These are phyloP conservation scores for Ambrosia hybrid DNA, from an alignment of 140 eudicot genomes.

Conservation along the genomic window DNA sequence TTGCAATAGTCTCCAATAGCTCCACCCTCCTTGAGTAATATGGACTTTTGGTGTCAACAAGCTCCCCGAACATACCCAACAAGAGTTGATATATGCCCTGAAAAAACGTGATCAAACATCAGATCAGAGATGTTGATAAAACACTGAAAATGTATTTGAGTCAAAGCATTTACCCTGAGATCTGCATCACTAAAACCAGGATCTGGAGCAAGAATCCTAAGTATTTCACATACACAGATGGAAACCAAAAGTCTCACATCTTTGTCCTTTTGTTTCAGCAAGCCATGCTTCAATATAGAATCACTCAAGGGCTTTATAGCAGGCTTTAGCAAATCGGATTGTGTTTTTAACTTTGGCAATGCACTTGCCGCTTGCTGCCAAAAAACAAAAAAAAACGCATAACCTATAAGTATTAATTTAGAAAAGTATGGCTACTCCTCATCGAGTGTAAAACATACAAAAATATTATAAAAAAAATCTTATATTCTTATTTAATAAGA, in stretches of 20 bases:
- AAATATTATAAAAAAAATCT: not conserved
- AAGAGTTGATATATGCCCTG: constrained; percentile 84
- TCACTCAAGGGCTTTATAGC: constrained; percentile 73
- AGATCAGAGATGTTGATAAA: constrained; percentile 18
- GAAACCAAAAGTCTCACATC: constrained; percentile 82
- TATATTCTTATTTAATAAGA: not conserved
- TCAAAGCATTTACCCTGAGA: constrained; percentile 56
- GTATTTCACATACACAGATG: constrained; percentile 78
- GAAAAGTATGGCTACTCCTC: not conserved
- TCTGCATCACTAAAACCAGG: constrained; percentile 65
- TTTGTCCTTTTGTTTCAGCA: constrained; percentile 79
- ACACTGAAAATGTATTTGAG: constrained; percentile 11
- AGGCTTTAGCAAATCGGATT: constrained; percentile 48
- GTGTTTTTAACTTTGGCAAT: constrained; percentile 58
- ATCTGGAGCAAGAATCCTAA: constrained; percentile 84
- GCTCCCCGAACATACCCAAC: constrained; percentile 73
- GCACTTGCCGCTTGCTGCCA: constrained; percentile 76
- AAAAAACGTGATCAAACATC: constrained; percentile 23
- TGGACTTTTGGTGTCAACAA: constrained; percentile 58
- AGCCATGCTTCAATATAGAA: constrained; percentile 68
- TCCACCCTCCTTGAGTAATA: constrained; percentile 67
- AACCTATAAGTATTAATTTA: not conserved
- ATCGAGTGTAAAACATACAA: not conserved
- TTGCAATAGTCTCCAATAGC: constrained; percentile 78
- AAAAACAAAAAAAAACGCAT: constrained; percentile 2